phyloP scores from a whole-genome alignment of 148 eudicot species.

The Dianthus caryophyllus region DNA sequence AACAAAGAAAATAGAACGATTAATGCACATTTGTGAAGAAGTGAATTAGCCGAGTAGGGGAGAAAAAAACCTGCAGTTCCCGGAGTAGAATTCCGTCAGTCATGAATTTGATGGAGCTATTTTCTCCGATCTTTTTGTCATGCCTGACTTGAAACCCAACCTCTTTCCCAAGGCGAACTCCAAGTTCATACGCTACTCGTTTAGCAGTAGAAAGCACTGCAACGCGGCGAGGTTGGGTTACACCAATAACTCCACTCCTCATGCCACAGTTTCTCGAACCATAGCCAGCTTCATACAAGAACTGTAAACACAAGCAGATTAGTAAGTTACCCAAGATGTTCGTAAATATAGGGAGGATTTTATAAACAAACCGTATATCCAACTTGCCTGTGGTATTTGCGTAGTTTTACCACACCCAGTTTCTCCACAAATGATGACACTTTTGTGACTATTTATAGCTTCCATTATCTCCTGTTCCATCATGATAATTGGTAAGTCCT shows the following conservation, averaged over 20 bases:
- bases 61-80: conserved; percentile 71
- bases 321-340: conserved; percentile 10
- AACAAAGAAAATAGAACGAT: not conserved
- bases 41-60: not conserved
- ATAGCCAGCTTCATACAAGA: conserved; percentile 94
- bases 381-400: conserved; percentile 86
- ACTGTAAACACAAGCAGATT: conserved; percentile 38
- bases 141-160: conserved; percentile 94
- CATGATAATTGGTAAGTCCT: conserved; percentile 83
- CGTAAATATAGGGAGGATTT: not conserved
- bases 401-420: conserved; percentile 98
- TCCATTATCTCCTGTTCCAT: conserved; percentile 99
- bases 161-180: conserved; percentile 73
- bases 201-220: conserved; percentile 93
- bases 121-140: conserved; percentile 70
- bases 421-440: conserved; percentile 79
- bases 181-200: conserved; percentile 90
- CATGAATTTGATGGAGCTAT: conserved; percentile 86
- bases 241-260: conserved; percentile 78
- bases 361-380: conserved; percentile 6
- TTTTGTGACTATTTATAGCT: conserved; percentile 63
- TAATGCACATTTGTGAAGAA: not conserved
- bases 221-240: conserved; percentile 96
- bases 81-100: conserved; percentile 97
- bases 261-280: conserved; percentile 45